A percentile compares a stretch with the other conserved stretches of the same genome.
Conservation (phyloP, 2,329 filamentous ascomycete genomes). For the Daldinia sp. region DNA sequence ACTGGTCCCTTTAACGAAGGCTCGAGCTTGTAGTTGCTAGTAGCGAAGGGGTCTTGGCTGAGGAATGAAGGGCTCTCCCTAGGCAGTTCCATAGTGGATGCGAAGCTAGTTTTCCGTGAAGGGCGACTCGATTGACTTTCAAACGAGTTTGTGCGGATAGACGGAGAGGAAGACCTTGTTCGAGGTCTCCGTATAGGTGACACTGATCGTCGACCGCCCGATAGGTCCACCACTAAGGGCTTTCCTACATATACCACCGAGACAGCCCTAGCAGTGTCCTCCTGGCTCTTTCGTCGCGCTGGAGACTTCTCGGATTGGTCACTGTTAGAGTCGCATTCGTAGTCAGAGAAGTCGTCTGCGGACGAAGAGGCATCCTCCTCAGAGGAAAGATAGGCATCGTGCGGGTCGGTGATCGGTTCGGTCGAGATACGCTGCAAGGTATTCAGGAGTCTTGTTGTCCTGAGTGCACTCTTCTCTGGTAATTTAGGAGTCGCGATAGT, state of each 20-base stretch:
- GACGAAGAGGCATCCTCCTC: constrained; percentile 75
- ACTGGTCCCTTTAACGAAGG: constrained; percentile 46
- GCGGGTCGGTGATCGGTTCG: constrained; percentile 59
- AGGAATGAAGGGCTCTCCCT: constrained; percentile 63
- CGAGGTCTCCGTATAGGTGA: constrained; percentile 56
- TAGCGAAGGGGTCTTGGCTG: constrained; percentile 66
- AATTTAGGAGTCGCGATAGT: constrained; percentile 58
- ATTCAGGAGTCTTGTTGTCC: constrained; percentile 61
- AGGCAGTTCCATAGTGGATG: constrained; percentile 46
- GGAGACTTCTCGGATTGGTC: constrained; percentile 50
- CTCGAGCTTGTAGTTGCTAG: constrained; percentile 53
- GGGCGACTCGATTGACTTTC: constrained; percentile 50
- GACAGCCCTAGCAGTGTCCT: constrained; percentile 69
- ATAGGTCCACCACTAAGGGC: constrained; percentile 67
- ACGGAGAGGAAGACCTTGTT: constrained; percentile 43
- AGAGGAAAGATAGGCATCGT: constrained; percentile 73
- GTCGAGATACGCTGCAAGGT: constrained; percentile 54
- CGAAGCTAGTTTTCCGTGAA: constrained; percentile 60
- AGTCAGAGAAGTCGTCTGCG: constrained; percentile 70
- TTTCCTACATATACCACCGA: constrained; percentile 71
- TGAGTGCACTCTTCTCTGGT: constrained; percentile 63
- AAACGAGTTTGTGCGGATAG: constrained; percentile 48
- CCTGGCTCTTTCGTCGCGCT: constrained; percentile 58
- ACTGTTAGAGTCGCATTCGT: constrained; percentile 62
- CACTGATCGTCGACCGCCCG: constrained; percentile 57